A percentile compares a stretch with the other conserved stretches of the same genome.
phyloP scores from a whole-genome alignment of 805 yeast genomes.

The Candida peoriensis region DNA sequence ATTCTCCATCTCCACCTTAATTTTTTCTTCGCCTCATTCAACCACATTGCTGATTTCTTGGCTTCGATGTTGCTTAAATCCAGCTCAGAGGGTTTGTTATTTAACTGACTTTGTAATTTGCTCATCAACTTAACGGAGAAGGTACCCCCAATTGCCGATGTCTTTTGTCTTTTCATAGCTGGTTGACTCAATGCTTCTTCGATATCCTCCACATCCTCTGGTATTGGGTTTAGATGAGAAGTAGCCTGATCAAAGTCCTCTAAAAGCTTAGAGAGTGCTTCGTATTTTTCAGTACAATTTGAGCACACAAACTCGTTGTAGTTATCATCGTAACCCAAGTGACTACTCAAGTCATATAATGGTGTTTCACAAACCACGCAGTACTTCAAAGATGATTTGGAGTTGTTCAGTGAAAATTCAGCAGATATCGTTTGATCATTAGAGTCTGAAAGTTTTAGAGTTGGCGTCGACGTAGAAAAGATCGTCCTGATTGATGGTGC shows the following conservation, averaged over 20 bases:
- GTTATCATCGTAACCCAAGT: conserved; percentile 22
- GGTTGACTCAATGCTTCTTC: conserved; percentile 16
- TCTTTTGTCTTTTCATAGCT: conserved; percentile 8
- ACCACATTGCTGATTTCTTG: conserved; percentile 25
- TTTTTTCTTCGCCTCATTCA: conserved; percentile 33
- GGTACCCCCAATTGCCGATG: neutral
- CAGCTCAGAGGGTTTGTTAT: too few species aligned
- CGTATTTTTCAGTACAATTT: conserved; percentile 55
- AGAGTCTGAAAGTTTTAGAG: conserved; percentile 14
- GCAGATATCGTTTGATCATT: conserved; percentile 6
- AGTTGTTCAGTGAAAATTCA: conserved; percentile 7
- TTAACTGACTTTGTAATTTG: conserved; percentile 28
- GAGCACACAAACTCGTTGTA: conserved; percentile 55
- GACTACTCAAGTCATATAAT: conserved; percentile 52
- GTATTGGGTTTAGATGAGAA: conserved; percentile 8
- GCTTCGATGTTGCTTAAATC: too few species aligned
- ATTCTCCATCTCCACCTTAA: conserved; percentile 50
- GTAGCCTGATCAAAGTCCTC: conserved; percentile 33
- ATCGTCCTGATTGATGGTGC: neutral
- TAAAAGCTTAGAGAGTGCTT: conserved; percentile 37
- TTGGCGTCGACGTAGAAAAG: conserved; percentile 11
- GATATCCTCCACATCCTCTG: conserved; percentile 17
- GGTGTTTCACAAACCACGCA: conserved; percentile 73
- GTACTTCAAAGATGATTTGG: conserved; percentile 23
- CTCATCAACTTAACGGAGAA: conserved; percentile 30